A percentile compares a stretch with the other conserved stretches of the same genome.
phyloP scores from a whole-genome alignment of 2,329 filamentous ascomycete species.

The Apiospora pterosperma region DNA sequence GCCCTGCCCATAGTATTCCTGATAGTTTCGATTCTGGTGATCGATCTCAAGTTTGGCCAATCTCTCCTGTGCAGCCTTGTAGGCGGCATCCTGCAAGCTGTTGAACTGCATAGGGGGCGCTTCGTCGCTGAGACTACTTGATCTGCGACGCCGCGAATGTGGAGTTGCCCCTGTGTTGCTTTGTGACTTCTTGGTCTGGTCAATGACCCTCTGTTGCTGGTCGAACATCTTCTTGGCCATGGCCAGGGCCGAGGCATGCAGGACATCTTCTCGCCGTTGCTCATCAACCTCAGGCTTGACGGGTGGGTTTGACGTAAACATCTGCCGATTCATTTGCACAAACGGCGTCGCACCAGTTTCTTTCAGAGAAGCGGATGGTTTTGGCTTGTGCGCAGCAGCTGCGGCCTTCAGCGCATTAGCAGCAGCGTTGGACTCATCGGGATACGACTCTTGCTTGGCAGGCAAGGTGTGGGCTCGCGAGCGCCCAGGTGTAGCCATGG shows the following conservation, averaged over 20 bases:
- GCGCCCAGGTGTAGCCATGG: slow-evolving; percentile 56
- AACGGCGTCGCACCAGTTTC: slow-evolving; percentile 64
- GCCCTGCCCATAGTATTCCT: slow-evolving; percentile 68
- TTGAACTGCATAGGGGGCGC: slow-evolving; percentile 55
- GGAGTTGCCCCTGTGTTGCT: slow-evolving; percentile 25
- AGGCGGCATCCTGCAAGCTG: slow-evolving; percentile 80
- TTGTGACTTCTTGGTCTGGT: slow-evolving; percentile 43
- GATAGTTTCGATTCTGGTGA: slow-evolving; percentile 58
- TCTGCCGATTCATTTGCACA: slow-evolving; percentile 66
- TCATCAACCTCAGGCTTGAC: slow-evolving; percentile 72
- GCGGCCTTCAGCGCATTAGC: slow-evolving; percentile 72
- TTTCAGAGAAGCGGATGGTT: slow-evolving; percentile 43
- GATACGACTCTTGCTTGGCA: slow-evolving; percentile 37
- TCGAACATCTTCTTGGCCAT: slow-evolving; percentile 89
- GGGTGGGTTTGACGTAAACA: slow-evolving; percentile 75
- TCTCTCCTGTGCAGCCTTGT: slow-evolving; percentile 80
- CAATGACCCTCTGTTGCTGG: slow-evolving; percentile 60
- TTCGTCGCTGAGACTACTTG: slow-evolving; percentile 29
- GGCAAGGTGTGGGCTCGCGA: slow-evolving; percentile 65
- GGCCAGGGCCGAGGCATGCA: slow-evolving; percentile 79
- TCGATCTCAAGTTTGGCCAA: slow-evolving; percentile 75
- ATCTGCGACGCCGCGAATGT: slow-evolving; percentile 25
- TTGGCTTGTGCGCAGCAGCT: slow-evolving; percentile 58
- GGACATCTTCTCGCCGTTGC: slow-evolving; percentile 64
- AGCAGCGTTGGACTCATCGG: slow-evolving; percentile 57